phyloP scores from a whole-genome alignment of 768 basidiomycete species.

The Cystofilobasidium bisporidii region DNA sequence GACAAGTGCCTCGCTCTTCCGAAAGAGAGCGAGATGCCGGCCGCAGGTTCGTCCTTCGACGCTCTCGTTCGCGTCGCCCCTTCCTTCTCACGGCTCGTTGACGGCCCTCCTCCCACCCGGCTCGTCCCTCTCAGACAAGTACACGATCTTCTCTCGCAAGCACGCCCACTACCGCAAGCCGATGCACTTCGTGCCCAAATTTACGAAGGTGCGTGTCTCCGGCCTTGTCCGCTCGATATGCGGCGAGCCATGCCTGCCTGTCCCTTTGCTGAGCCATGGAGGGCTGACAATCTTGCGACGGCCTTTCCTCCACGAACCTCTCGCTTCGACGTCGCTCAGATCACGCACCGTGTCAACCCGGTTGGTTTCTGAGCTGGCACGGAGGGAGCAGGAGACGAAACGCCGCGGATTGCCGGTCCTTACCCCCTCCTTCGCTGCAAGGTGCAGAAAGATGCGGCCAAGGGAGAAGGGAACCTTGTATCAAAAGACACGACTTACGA shows the following conservation, averaged over 20 bases:
- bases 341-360: slow-evolving; percentile 78
- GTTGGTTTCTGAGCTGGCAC: slow-evolving; percentile 59
- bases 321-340: slow-evolving; percentile 37
- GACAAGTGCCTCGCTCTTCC: slow-evolving; percentile 68
- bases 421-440: too few species aligned
- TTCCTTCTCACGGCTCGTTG: background rate
- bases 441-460: too few species aligned
- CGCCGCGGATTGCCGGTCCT: too few species aligned
- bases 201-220: slow-evolving; percentile 61
- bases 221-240: background rate
- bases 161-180: slow-evolving; percentile 75
- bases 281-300: background rate
- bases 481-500: too few species aligned
- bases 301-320: background rate
- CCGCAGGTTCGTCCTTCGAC: slow-evolving; percentile 43
- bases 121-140: slow-evolving; percentile 70
- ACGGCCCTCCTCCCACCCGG: background rate
- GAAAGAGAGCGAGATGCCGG: slow-evolving; percentile 83
- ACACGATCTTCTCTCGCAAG: slow-evolving; percentile 72
- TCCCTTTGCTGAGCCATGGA: too few species aligned
- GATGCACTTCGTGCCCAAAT: slow-evolving; percentile 96
- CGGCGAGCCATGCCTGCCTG: too few species aligned
- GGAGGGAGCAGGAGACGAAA: too few species aligned
- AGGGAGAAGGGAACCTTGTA: too few species aligned
- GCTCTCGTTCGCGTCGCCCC: background rate